Percentiles rank a stretch among this genome's conserved stretches.
Conservation (phyloP, 805 yeast species). For the Candida arabinofermentans region DNA sequence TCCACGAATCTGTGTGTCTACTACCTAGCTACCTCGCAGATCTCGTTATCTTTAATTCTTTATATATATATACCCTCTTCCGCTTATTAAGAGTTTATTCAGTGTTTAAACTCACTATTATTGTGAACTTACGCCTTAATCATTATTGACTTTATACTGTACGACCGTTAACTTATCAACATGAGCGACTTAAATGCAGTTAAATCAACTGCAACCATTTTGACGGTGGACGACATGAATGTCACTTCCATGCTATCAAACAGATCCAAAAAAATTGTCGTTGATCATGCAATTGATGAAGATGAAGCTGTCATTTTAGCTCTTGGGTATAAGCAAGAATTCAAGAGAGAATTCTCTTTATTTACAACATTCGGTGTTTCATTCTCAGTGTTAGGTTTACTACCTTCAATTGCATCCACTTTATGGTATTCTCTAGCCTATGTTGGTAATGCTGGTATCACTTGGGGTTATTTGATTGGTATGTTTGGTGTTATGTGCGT, state of each 20-base stretch:
- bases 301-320: slow-evolving; percentile 54
- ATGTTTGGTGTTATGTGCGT: slow-evolving; percentile 52
- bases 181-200: slow-evolving; percentile 1
- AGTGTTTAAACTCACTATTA: too few species aligned
- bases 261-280: slow-evolving; percentile 23
- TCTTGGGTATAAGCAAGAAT: slow-evolving; percentile 60
- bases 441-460: slow-evolving; percentile 57
- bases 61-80: too few species aligned
- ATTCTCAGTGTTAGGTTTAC: slow-evolving; percentile 57
- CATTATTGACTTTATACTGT: not conserved
- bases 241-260: slow-evolving; percentile 25
- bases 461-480: slow-evolving; percentile 59
- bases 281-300: slow-evolving; percentile 43
- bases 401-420: slow-evolving; percentile 65
- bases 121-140: not conserved
- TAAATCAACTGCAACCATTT: slow-evolving; percentile 14
- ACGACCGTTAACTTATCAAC: too few species aligned
- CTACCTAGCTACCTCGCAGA: too few species aligned
- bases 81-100: too few species aligned
- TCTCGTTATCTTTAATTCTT: too few species aligned
- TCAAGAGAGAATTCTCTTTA: slow-evolving; percentile 55
- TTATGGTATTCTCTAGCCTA: slow-evolving; percentile 55
- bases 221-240: slow-evolving; percentile 27
- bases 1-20: too few species aligned
- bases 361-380: slow-evolving; percentile 57